These are phyloP conservation scores for Aureobasidium sp. DNA, from an alignment of 2,329 filamentous ascomycete species.

Conservation along the genomic window DNA sequence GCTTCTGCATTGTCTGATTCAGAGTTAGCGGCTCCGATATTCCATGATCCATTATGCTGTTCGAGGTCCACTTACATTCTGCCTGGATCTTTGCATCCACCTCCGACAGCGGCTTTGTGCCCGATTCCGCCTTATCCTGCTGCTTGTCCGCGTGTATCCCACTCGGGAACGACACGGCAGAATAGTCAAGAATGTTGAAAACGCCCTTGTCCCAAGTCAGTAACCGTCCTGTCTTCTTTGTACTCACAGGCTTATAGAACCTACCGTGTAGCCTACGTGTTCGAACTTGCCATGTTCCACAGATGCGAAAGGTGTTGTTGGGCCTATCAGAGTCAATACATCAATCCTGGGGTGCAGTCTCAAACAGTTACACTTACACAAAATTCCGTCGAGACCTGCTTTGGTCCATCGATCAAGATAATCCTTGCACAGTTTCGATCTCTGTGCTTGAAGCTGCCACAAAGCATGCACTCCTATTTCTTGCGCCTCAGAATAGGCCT, in stretches of 20 bases:
- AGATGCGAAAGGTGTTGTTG: conserved; percentile 50
- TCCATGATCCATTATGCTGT: no score
- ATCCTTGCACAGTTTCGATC: conserved; percentile 44
- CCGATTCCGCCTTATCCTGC: conserved; percentile 35
- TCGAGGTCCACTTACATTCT: conserved; percentile 22
- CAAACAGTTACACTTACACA: conserved; percentile 30
- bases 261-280: conserved; percentile 48
- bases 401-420: conserved; percentile 53
- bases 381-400: conserved; percentile 48
- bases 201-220: conserved; percentile 32
- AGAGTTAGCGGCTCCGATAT: neutral
- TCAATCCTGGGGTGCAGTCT: conserved; percentile 26
- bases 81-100: conserved; percentile 22
- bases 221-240: no score
- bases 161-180: conserved; percentile 49
- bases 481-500: conserved; percentile 44
- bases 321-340: conserved; percentile 32
- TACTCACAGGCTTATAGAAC: neutral
- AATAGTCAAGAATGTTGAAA: conserved; percentile 55
- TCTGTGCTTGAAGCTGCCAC: conserved; percentile 55
- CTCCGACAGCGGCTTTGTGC: conserved; percentile 28
- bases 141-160: conserved; percentile 44
- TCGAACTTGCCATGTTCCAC: conserved; percentile 49
- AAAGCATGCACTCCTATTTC: conserved; percentile 50
- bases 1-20: conserved; percentile 38